A percentile compares a stretch with the other conserved stretches of the same genome.
These are phyloP conservation scores for Russula vinacea DNA, from an alignment of 768 basidiomycete genomes.

Conservation along the genomic window DNA sequence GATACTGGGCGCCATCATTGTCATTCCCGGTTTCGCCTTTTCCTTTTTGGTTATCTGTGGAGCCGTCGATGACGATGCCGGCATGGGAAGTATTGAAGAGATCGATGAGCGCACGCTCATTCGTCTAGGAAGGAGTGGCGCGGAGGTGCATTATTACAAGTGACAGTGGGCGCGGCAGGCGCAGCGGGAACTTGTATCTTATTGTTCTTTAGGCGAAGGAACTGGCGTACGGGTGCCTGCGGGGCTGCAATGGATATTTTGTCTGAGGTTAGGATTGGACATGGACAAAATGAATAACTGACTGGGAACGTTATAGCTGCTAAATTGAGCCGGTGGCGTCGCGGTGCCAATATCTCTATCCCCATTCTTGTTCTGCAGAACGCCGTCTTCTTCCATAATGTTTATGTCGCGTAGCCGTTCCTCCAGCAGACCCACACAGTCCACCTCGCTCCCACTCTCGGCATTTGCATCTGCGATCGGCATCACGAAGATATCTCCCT, in stretches of 20 bases:
- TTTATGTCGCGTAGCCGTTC: conserved; percentile 24
- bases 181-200: background rate
- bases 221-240: conserved; percentile 5
- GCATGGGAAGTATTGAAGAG: conserved; percentile 9
- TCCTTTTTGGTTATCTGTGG: conserved; percentile 9
- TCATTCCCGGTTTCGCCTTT: background rate
- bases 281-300: background rate
- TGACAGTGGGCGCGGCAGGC: background rate
- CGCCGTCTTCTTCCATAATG: conserved; percentile 20
- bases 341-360: background rate
- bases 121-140: background rate
- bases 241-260: background rate
- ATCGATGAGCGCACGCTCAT: conserved; percentile 14
- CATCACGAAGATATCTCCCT: background rate
- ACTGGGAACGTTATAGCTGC: background rate
- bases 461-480: background rate
- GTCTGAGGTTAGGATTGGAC: background rate
- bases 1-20: background rate
- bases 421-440: conserved; percentile 8
- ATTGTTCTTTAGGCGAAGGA: conserved; percentile 9
- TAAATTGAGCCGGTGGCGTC: conserved; percentile 4
- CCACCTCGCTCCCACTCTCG: conserved; percentile 16
- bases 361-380: background rate
- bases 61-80: background rate
- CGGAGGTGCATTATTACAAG: background rate